Conservation (phyloP, 495 filamentous ascomycete genomes). For the Penicillium paxilli region DNA sequence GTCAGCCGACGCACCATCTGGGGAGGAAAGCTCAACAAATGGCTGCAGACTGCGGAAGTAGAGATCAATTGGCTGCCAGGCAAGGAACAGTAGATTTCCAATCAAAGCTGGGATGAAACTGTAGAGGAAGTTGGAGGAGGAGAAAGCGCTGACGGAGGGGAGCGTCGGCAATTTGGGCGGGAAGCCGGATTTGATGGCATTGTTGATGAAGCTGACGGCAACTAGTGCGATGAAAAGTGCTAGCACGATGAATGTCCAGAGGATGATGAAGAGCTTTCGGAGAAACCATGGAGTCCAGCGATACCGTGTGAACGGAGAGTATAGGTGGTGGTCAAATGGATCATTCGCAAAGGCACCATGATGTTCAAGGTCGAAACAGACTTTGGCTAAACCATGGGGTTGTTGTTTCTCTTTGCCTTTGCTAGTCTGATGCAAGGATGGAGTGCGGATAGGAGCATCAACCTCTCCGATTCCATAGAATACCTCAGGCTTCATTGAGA, state of each 20-base stretch:
- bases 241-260: constrained; percentile 61
- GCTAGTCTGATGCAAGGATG: constrained; percentile 48
- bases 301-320: constrained; percentile 51
- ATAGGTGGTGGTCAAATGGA: constrained; percentile 41
- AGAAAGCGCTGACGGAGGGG: constrained; percentile 67
- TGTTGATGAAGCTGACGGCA: constrained; percentile 73
- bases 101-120: constrained; percentile 78
- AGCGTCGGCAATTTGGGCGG: constrained; percentile 61
- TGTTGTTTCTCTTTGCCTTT: constrained; percentile 35
- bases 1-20: constrained; percentile 63
- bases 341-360: constrained; percentile 32
- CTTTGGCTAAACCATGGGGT: constrained; percentile 28
- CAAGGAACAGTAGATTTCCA: constrained; percentile 73
- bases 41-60: constrained; percentile 74
- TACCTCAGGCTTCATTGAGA: constrained; percentile 55
- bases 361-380: constrained; percentile 46
- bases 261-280: constrained; percentile 58
- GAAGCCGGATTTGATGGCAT: constrained; percentile 67
- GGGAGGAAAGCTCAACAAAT: constrained; percentile 62
- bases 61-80: constrained; percentile 74
- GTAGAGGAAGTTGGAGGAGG: constrained; percentile 84
- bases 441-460: constrained; percentile 54
- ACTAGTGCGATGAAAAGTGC: constrained; percentile 72
- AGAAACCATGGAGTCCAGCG: constrained; percentile 81
- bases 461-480: constrained; percentile 69